These are phyloP conservation scores for Lactifluus subvellereus DNA, from an alignment of 768 basidiomycete genomes.

Conservation along the genomic window DNA sequence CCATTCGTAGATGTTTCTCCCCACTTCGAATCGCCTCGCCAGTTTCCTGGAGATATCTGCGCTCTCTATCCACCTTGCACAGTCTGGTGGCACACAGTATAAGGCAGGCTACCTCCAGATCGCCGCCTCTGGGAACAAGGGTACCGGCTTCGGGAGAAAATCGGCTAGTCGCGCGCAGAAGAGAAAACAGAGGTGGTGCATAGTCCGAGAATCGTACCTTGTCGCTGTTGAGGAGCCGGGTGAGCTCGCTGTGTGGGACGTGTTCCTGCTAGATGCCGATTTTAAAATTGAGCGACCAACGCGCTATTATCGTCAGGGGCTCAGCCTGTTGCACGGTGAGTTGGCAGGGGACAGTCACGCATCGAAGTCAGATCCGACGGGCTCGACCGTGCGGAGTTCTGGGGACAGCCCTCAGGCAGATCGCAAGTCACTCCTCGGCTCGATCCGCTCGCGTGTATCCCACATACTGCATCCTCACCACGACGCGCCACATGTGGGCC, in stretches of 20 bases:
- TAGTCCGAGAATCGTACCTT: conserved; percentile 87
- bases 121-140: conserved; percentile 46
- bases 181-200: conserved; percentile 80
- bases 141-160: conserved; percentile 58
- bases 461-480: background rate
- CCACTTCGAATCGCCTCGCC: conserved; percentile 81
- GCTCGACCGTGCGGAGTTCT: conserved; percentile 19
- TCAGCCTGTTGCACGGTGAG: conserved; percentile 54
- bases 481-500: conserved; percentile 10
- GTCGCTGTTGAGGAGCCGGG: conserved; percentile 84
- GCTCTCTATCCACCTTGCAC: conserved; percentile 73
- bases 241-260: conserved; percentile 87
- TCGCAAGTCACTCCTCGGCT: conserved; percentile 34
- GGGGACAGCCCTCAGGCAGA: conserved; percentile 30
- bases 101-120: conserved; percentile 83
- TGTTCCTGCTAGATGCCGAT: conserved; percentile 85
- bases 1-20: conserved; percentile 81
- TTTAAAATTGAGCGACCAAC: conserved; percentile 89
- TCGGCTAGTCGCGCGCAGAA: conserved; percentile 52
- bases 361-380: background rate
- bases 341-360: conserved; percentile 23
- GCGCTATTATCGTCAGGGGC: conserved; percentile 80
- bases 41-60: conserved; percentile 92
- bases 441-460: conserved; percentile 39
- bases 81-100: conserved; percentile 77